These are phyloP conservation scores for Microdochium bolleyi DNA, from an alignment of 2,329 filamentous ascomycete species.

Conservation along the genomic window DNA sequence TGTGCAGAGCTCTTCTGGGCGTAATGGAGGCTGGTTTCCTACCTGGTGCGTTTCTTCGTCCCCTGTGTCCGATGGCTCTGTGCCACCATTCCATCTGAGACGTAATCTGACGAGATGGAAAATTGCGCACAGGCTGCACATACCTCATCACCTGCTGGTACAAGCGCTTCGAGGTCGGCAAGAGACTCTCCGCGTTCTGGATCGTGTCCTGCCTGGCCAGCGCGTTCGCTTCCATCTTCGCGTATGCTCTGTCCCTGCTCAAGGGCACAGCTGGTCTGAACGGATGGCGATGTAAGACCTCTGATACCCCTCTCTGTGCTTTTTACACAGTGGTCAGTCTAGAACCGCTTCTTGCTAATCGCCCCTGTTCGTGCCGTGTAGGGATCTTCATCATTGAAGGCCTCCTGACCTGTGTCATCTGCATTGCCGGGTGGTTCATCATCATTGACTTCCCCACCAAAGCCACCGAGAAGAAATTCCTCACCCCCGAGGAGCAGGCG, in stretches of 20 bases:
- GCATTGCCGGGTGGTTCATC: constrained; percentile 20
- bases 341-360: no score
- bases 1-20: constrained; percentile 19
- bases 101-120: no score
- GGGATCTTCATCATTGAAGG: constrained; percentile 13
- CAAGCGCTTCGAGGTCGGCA: constrained; percentile 23
- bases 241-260: constrained; percentile 22
- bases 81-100: no score
- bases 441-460: constrained; percentile 27
- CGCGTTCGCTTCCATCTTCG: constrained; percentile 19
- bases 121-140: constrained; percentile 17
- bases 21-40: constrained; percentile 19
- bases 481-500: constrained; percentile 9
- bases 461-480: constrained; percentile 11
- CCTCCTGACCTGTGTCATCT: constrained; percentile 19
- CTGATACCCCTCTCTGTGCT: no score
- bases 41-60: constrained; percentile 8
- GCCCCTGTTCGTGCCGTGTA: neutral
- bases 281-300: constrained; percentile 25
- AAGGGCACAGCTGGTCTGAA: constrained; percentile 16
- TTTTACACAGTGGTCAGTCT: no score
- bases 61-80: no score
- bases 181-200: constrained; percentile 9
- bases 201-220: constrained; percentile 4
- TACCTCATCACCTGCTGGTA: constrained; percentile 27